Evolutionary conservation across 345 rosid species (phyloP), one percentile per base, ranked within the genome.

Genomic region (Lepidium sativum): DNA sequence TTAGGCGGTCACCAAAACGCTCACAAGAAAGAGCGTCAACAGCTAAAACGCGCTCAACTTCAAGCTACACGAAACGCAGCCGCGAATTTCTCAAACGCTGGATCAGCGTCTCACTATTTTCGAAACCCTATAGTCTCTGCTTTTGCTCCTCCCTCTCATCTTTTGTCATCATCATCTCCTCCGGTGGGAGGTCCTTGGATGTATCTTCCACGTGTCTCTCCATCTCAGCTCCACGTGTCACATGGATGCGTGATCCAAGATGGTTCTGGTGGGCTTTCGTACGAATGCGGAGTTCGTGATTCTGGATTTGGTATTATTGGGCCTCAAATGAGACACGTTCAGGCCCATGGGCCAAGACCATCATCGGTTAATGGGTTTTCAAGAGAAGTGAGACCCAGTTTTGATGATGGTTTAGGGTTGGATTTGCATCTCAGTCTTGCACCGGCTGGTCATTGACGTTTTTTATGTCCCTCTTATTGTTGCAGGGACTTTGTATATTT

Each of bases 341-440:
- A 61, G 68, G 67, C 67, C 69, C 60, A 69, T 50, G 84, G 82
- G 16, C 64, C 74, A 29, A 65, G 84, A 60, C 82, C 84, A 4
- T 20, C 21, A 20, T 82, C 89, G 1, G 80, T 84, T 57, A 87
- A 88, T 69, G 82, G 86, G 78, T 89, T 84, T 61, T 72, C 94
- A 5, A 82, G 82, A 17, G 86, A 84, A 2, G 81, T 82, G 15
- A 96, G 88, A 52, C 82, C 97, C 13, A 80, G 70, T 41, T 84
- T 83, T 16, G 97, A 89, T 37, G 95, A 92, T 32, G 53, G 75
- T 15, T 64, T 87, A 76, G 96, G 94, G 54, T 77, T 92, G 65
- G 94, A 89, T 73, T 81, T 92, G 78, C 98, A 92, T 76, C 97
- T 92, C 10, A 83, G 98, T 71, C 90, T 92, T 49, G 89, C 97